Evolutionary conservation across 306 rosid genomes (phyloP), one percentile per base, ranked within the genome.

Genomic region (Senna siamea): DNA sequence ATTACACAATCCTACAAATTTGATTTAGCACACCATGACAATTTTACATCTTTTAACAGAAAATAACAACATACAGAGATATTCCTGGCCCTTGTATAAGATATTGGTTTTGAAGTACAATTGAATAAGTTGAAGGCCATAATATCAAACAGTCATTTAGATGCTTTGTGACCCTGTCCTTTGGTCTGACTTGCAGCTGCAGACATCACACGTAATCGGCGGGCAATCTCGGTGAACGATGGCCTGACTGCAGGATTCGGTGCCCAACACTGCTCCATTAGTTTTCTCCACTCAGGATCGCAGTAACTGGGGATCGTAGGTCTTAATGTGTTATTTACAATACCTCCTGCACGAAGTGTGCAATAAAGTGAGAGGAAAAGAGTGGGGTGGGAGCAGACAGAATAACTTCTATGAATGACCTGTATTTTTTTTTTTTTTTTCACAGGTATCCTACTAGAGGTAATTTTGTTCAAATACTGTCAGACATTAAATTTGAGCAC

Each of bases 241-340:
- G 93, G 93, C 84, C 93, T 77, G 15, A 18, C 83, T 6, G 78
- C 67, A 10, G 93, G 93, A 83, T 83, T 85, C 37, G 93, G 93
- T 5, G 88, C 90, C 93, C 93, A 88, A 76, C 93, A 88, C 79
- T 83, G 84, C 85, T 88, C 93, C 93, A 88, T 85, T 78, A 88
- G 82, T 20, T 50, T 65, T 65, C 84, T 76, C 93, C 93, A 88
- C 40, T 88, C 90, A 2, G 73, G 34, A 84, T 88, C 93, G 38
- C 93, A 88, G 50, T 77, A 60, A 69, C 87, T 83, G 30, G 93
- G 93, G 58, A 88, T 83, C 4, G 81, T 71, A 47, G 93, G 93
- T 81, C 93, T 88, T 85, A 88, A 72, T 28, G 87, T 81, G 76
- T 85, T 88, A 46, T 79, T 88, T 73, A 88, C 93, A 54, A 88